These are phyloP conservation scores for Xylaria sp. DNA, from an alignment of 2,329 filamentous ascomycete genomes.

Conservation along the genomic window DNA sequence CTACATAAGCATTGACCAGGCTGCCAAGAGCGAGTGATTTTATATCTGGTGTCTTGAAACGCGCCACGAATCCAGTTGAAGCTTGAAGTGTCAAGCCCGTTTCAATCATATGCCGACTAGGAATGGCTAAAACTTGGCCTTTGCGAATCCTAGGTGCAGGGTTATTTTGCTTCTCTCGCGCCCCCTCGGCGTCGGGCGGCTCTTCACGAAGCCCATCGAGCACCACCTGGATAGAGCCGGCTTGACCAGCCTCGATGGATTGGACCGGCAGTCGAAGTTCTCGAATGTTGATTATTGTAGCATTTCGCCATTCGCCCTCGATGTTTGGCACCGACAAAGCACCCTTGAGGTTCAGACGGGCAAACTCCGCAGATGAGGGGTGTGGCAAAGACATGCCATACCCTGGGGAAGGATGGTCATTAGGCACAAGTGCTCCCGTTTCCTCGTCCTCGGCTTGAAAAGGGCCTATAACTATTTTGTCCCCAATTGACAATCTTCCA, in stretches of 20 bases:
- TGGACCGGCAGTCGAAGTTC: slow-evolving; percentile 87
- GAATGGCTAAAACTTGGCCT: slow-evolving; percentile 83
- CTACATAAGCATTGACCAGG: slow-evolving; percentile 84
- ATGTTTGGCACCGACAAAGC: slow-evolving; percentile 62
- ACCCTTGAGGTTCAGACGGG: slow-evolving; percentile 63
- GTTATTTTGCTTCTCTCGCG: slow-evolving; percentile 46
- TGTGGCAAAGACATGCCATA: slow-evolving; percentile 65
- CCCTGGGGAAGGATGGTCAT: slow-evolving; percentile 60
- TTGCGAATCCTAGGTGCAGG: slow-evolving; percentile 68
- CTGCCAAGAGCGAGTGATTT: slow-evolving; percentile 73
- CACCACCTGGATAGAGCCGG: slow-evolving; percentile 86
- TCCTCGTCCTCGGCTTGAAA: slow-evolving; percentile 71
- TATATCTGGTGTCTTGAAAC: slow-evolving; percentile 73
- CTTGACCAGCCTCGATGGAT: slow-evolving; percentile 80
- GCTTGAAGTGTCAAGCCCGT: slow-evolving; percentile 70
- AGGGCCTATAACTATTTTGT: slow-evolving; percentile 82
- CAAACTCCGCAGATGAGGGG: slow-evolving; percentile 64
- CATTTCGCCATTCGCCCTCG: slow-evolving; percentile 80
- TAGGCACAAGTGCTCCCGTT: slow-evolving; percentile 53
- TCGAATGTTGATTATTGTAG: slow-evolving; percentile 85
- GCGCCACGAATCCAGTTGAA: slow-evolving; percentile 75
- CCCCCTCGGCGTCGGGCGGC: slow-evolving; percentile 43
- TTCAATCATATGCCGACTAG: slow-evolving; percentile 67
- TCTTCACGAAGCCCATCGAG: slow-evolving; percentile 58
- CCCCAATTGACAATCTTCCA: slow-evolving; percentile 80